phyloP scores from a whole-genome alignment of 371 early-diverging fungal genomes.

The Mucor mucedo region DNA sequence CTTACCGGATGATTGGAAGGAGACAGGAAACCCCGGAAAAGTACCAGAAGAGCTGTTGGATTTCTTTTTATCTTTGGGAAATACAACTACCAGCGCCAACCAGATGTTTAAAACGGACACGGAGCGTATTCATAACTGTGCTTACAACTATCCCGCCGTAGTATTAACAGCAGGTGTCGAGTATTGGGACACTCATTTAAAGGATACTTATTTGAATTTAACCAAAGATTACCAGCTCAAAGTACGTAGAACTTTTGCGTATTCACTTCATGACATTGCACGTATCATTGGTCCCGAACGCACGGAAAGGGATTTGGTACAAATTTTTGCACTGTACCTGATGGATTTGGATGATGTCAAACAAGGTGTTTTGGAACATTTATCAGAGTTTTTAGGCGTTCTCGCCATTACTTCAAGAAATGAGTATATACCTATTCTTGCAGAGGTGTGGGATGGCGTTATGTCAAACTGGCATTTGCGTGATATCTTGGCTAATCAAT shows the following conservation, averaged over 20 bases:
- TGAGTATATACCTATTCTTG: conserved; percentile 47
- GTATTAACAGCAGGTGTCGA: conserved; percentile 55
- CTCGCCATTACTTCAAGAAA: conserved; percentile 45
- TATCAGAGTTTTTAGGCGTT: conserved; percentile 50
- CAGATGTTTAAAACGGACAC: conserved; percentile 44
- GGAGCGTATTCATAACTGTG: conserved; percentile 53
- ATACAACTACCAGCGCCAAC: conserved; percentile 29
- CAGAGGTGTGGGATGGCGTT: conserved; percentile 54
- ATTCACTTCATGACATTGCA: conserved; percentile 58
- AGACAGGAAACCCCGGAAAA: conserved; percentile 32
- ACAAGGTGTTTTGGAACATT: conserved; percentile 53
- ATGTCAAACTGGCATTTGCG: conserved; percentile 55
- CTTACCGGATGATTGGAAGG: conserved; percentile 42
- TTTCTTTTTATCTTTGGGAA: conserved; percentile 46
- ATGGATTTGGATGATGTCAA: conserved; percentile 60
- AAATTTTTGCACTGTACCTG: conserved; percentile 56
- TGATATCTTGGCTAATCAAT: conserved; percentile 45
- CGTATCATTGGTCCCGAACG: conserved; percentile 56
- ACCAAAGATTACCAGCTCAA: conserved; percentile 51
- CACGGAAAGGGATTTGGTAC: conserved; percentile 54
- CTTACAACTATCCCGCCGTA: conserved; percentile 60
- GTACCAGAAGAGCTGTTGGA: conserved; percentile 39
- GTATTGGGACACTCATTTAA: conserved; percentile 45
- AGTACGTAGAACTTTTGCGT: conserved; percentile 53
- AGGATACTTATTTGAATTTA: conserved; percentile 41